A percentile compares a stretch with the other conserved stretches of the same genome.
phyloP scores from a whole-genome alignment of 345 rosid species.

The Erodium maritimum region DNA sequence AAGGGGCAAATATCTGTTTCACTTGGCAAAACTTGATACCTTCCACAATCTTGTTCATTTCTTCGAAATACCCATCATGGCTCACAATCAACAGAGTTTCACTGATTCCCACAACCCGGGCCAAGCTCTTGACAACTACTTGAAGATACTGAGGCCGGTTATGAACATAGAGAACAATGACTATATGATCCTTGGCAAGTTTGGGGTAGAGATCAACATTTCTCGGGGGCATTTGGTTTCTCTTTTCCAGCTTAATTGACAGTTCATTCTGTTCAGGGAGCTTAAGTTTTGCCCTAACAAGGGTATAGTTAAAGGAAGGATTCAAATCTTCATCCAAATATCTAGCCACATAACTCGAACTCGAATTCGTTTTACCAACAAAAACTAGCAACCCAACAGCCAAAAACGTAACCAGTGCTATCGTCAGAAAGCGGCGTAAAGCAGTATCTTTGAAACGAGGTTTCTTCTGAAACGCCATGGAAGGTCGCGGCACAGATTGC shows the following conservation, averaged over 20 bases:
- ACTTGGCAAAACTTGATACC: constrained; percentile 77
- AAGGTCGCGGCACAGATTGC: constrained; percentile 9
- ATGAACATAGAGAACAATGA: constrained; percentile 80
- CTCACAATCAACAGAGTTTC: constrained; percentile 87
- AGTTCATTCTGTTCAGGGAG: constrained; percentile 48
- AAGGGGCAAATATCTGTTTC: constrained; percentile 81
- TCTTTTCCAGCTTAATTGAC: constrained; percentile 46
- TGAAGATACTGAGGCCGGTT: constrained; percentile 79
- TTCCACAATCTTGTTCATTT: constrained; percentile 73
- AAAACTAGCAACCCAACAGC: constrained; percentile 42
- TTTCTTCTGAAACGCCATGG: constrained; percentile 65
- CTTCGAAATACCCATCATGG: constrained; percentile 86
- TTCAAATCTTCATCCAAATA: constrained; percentile 18
- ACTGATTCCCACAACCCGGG: constrained; percentile 65
- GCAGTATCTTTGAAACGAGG: constrained; percentile 36
- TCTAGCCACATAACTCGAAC: constrained; percentile 9
- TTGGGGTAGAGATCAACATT: constrained; percentile 54
- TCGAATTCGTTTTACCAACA: constrained; percentile 33
- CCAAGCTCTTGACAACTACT: constrained; percentile 73
- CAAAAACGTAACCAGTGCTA: constrained; percentile 38
- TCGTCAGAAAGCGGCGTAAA: constrained; percentile 38
- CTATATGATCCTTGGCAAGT: constrained; percentile 54
- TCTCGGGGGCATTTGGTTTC: constrained; percentile 54
- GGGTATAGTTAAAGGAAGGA: constrained; percentile 13
- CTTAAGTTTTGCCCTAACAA: constrained; percentile 16